Percentiles rank a stretch among this genome's conserved stretches.
These are phyloP conservation scores for Nothophoma quercina DNA, from an alignment of 2,329 filamentous ascomycete species.

Conservation along the genomic window DNA sequence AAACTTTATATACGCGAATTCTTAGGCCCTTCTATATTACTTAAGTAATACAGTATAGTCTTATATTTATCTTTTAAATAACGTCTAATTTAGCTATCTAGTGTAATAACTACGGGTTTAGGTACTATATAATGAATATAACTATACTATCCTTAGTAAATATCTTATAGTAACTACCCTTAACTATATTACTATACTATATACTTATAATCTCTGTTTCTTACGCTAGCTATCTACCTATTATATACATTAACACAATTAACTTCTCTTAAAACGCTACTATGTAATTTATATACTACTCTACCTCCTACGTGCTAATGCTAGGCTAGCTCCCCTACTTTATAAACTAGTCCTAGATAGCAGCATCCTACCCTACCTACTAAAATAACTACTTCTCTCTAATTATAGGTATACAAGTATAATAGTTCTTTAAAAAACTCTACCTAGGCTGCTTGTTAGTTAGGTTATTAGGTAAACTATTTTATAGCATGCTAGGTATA, in stretches of 20 bases:
- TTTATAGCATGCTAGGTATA: not conserved
- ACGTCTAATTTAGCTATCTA: too few species aligned
- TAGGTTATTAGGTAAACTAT: constrained; percentile 15
- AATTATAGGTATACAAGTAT: constrained; percentile 11
- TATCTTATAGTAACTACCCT: constrained; percentile 9
- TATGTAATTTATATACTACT: constrained; percentile 9
- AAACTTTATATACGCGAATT: too few species aligned
- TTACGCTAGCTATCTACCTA: constrained; percentile 18
- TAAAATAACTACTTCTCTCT: constrained; percentile 7
- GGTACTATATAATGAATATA: constrained; percentile 14
- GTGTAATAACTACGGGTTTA: too few species aligned
- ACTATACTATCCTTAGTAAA: constrained; percentile 29
- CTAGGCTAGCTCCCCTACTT: too few species aligned
- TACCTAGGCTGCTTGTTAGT: constrained; percentile 9
- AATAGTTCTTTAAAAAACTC: constrained; percentile 22
- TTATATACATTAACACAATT: constrained; percentile 27
- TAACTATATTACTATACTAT: constrained; percentile 24
- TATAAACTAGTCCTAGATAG: too few species aligned
- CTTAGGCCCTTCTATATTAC: too few species aligned
- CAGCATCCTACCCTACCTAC: constrained; percentile 11
- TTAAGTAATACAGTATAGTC: too few species aligned
- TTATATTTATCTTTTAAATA: too few species aligned
- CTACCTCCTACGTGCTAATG: too few species aligned
- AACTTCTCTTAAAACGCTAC: constrained; percentile 27
- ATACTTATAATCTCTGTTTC: constrained; percentile 7